Evolutionary conservation across 2,329 filamentous ascomycete genomes (phyloP), one percentile per base, ranked within the genome.

Genomic region (Colletotrichum chlorophyti): DNA sequence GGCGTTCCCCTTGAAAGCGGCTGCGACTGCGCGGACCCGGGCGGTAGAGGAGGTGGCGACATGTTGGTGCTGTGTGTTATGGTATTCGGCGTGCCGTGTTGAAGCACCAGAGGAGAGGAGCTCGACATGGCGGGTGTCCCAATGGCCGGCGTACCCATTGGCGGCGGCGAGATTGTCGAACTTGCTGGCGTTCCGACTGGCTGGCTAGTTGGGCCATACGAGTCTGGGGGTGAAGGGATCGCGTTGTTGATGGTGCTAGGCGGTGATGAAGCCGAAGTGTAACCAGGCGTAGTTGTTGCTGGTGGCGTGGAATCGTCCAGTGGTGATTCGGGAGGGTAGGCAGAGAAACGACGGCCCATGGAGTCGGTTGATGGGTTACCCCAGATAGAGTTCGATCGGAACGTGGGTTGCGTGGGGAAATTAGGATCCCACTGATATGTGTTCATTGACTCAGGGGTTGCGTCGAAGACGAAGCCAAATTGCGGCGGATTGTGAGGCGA

Each of bases 301-400:
- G 74, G 68, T 3, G 73, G 69, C 7, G 71, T 69, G 15, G 69
- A 61, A 37, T 78, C 74, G 14, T 77, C 74, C 4, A 67, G 64
- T 3, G 71, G 61, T 3, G 75, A 73, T 17, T 88, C 85, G 2
- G 86, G 86, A 9, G 86, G 84, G 63, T 88, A 88, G 64, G 87
- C 86, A 14, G 85, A 88, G 61, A 86, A 85, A 7, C 85, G 77
- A 19, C 85, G 79, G 7, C 85, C 84, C 35, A 75, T 78, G 8
- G 74, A 74, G 59, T 85, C 83, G 15, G 78, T 79, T 1, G 81
- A 78, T 6, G 85, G 85, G 55, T 83, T 84, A 63, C 81, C 76
- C 70, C 89, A 89, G 59, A 89, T 89, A 1, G 86, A 88, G 66
- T 87, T 87, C 9, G 86, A 88, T 50, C 86, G 80, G 71, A 89